Percentiles rank a stretch among this genome's conserved stretches.
Evolutionary conservation across 306 rosid genomes (phyloP).

Genomic region (Sicyos edulis): DNA sequence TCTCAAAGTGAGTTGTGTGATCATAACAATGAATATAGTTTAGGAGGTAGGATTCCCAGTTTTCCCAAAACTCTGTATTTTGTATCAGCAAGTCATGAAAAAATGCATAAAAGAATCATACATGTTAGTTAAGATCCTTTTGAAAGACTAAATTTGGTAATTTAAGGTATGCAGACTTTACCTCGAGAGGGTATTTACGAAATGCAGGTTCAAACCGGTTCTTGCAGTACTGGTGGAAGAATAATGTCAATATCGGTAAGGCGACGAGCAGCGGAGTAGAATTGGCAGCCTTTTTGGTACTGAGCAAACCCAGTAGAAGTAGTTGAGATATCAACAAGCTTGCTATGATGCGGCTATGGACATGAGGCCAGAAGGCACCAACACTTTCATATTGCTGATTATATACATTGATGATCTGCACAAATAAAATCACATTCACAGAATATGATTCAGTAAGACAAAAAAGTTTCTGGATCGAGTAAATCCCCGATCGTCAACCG

Average conservation of each 20-base stretch:
- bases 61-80: not conserved
- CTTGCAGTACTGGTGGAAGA: constrained; percentile 86
- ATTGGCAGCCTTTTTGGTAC: constrained; percentile 92
- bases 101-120: not conserved
- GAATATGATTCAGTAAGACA: constrained; percentile 5
- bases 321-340: constrained; percentile 87
- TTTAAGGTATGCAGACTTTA: constrained; percentile 25
- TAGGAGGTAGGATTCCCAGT: not conserved
- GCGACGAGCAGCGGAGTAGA: constrained; percentile 80
- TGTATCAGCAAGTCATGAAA: not conserved
- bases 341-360: constrained; percentile 87
- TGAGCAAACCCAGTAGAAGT: constrained; percentile 82
- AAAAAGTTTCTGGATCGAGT: not conserved
- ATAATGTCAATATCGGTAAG: constrained; percentile 65
- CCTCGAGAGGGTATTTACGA: constrained; percentile 85
- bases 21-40: not conserved
- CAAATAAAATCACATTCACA: constrained; percentile 2
- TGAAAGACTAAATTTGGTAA: not conserved
- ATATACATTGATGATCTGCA: constrained; percentile 92
- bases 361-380: constrained; percentile 97
- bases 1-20: not conserved
- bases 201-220: constrained; percentile 87
- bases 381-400: constrained; percentile 87
- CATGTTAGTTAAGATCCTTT: not conserved
- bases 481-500: not conserved